A percentile compares a stretch with the other conserved stretches of the same genome.
These are phyloP conservation scores for Pseudopyricularia javanii DNA, from an alignment of 2,329 filamentous ascomycete genomes.

Conservation along the genomic window DNA sequence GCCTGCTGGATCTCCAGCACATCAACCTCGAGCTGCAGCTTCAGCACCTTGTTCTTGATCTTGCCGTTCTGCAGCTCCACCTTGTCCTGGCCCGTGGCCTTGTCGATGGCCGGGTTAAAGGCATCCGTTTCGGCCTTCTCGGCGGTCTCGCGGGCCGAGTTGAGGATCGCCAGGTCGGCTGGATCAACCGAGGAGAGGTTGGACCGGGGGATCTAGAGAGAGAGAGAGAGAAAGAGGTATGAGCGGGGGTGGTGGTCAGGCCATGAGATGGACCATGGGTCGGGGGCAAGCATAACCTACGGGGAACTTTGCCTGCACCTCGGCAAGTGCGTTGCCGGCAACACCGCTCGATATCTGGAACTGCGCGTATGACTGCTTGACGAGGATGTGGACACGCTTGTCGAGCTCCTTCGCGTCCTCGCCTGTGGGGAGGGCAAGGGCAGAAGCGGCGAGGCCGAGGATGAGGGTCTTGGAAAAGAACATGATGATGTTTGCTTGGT, in stretches of 20 bases:
- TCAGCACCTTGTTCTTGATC: constrained; percentile 50
- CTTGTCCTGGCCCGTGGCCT: constrained; percentile 25
- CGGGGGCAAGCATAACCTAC: constrained; percentile 18
- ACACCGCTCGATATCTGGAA: constrained; percentile 39
- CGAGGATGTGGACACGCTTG: constrained; percentile 18
- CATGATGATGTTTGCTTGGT: constrained; percentile 12
- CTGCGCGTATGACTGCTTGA: constrained; percentile 16
- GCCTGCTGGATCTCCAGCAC: constrained; percentile 38
- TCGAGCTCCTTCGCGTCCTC: constrained; percentile 7
- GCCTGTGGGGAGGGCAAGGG: constrained; percentile 17
- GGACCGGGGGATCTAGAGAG: constrained; percentile 24
- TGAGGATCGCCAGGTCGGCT: constrained; percentile 36
- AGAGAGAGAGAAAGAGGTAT: neutral
- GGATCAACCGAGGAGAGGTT: constrained; percentile 32
- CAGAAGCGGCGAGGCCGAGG: constrained; percentile 21
- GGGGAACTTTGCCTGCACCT: constrained; percentile 41
- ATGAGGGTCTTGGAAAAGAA: constrained; percentile 23
- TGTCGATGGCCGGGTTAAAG: constrained; percentile 40
- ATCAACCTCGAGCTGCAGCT: constrained; percentile 39
- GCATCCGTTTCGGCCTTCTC: constrained; percentile 39
- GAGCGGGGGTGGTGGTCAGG: neutral
- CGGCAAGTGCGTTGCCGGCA: constrained; percentile 38
- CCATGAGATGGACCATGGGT: neutral
- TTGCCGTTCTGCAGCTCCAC: constrained; percentile 37
- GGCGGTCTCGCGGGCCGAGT: constrained; percentile 32